These are phyloP conservation scores for Henckelia pumila DNA, from an alignment of 257 asterid species.

Conservation along the genomic window DNA sequence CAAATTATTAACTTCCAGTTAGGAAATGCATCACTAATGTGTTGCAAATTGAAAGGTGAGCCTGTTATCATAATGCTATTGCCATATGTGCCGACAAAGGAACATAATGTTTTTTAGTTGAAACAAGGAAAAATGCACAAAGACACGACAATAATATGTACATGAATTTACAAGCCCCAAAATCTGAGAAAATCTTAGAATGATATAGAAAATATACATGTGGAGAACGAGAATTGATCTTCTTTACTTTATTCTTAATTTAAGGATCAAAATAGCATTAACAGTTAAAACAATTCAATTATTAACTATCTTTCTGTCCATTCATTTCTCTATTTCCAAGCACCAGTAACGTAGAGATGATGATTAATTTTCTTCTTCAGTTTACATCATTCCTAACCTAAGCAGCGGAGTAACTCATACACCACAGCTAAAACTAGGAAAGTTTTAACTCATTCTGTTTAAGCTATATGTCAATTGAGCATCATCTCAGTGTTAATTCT, in stretches of 20 bases:
- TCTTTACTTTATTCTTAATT: neutral
- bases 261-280: neutral
- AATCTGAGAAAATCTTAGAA: neutral
- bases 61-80: neutral
- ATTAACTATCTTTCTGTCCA: neutral
- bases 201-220: neutral
- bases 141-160: neutral
- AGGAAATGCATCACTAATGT: neutral
- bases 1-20: constrained; percentile 11
- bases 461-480: neutral
- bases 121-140: neutral
- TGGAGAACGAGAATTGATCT: neutral
- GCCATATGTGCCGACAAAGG: neutral
- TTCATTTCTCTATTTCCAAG: neutral
- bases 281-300: neutral
- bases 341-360: neutral
- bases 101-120: constrained; percentile 5
- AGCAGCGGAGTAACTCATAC: neutral
- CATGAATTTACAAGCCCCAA: neutral
- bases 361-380: neutral
- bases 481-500: constrained; percentile 15
- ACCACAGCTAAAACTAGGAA: neutral
- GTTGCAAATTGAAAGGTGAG: neutral
- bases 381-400: no score
- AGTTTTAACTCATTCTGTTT: neutral